These are phyloP conservation scores for Coix lacrymajobi DNA, from an alignment of 176 grass and related monocot genomes.

Conservation along the genomic window DNA sequence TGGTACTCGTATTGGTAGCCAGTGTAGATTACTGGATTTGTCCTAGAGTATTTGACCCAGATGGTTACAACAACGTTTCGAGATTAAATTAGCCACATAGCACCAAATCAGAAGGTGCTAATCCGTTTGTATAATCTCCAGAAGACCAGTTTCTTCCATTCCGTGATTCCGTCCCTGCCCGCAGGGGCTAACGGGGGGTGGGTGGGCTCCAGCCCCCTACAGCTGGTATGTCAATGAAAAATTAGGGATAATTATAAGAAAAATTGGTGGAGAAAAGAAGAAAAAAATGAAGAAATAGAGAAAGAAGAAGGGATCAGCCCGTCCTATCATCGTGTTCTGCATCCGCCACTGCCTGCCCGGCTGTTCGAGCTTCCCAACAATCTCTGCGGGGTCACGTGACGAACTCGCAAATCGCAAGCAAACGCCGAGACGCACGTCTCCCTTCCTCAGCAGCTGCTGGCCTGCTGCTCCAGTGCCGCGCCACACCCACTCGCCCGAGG, in stretches of 20 bases:
- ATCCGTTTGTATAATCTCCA: neutral
- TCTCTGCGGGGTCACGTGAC: neutral
- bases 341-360: neutral
- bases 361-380: neutral
- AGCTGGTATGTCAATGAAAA: too few species aligned
- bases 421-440: neutral
- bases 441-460: neutral
- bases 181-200: too few species aligned
- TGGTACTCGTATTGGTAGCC: too few species aligned
- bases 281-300: too few species aligned
- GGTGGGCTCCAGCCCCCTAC: too few species aligned
- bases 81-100: neutral
- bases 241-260: too few species aligned
- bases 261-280: too few species aligned
- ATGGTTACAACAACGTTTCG: neutral
- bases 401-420: neutral
- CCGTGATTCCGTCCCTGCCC: too few species aligned
- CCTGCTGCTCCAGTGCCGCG: neutral
- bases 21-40: neutral
- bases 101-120: slow-evolving; percentile 19
- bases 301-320: too few species aligned
- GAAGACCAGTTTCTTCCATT: neutral
- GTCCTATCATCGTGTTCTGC: too few species aligned
- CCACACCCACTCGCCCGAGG: neutral
- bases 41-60: neutral